These are phyloP conservation scores for Cercis canadensis DNA, from an alignment of 306 rosid genomes.

Conservation along the genomic window DNA sequence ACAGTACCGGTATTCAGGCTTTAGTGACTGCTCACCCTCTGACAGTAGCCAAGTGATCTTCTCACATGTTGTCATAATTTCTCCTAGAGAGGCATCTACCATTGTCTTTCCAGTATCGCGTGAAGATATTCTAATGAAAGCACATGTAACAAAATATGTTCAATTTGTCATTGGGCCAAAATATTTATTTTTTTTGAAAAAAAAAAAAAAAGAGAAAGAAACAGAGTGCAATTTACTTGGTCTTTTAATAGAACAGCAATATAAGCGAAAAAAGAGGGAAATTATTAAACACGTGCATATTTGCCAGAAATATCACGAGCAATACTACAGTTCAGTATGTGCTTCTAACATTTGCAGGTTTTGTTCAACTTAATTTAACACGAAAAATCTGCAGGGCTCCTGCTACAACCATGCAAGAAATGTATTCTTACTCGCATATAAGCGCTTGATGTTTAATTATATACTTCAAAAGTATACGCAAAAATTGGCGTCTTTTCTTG, in stretches of 20 bases:
- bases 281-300: conserved; percentile 5
- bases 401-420: conserved; percentile 26
- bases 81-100: conserved; percentile 94
- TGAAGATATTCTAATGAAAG: conserved; percentile 73
- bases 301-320: conserved; percentile 14
- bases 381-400: background rate
- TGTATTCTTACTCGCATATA: conserved; percentile 85
- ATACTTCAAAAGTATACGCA: conserved; percentile 84
- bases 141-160: conserved; percentile 30
- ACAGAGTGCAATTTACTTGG: too few relatives aligned
- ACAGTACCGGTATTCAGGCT: conserved; percentile 85
- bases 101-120: conserved; percentile 96
- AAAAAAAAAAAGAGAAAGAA: too few relatives aligned
- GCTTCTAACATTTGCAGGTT: conserved; percentile 4
- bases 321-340: conserved; percentile 2
- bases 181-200: too few relatives aligned
- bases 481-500: conserved; percentile 88
- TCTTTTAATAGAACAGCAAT: too few relatives aligned
- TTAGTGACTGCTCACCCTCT: conserved; percentile 90
- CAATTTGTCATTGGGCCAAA: conserved; percentile 18
- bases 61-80: conserved; percentile 94
- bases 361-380: background rate
- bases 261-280: background rate
- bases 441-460: conserved; percentile 85
- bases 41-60: conserved; percentile 96